Evolutionary conservation across 1,284 basidiomycete species (phyloP), one percentile per base, ranked within the genome.

Genomic region (Caloboletus inedulis): DNA sequence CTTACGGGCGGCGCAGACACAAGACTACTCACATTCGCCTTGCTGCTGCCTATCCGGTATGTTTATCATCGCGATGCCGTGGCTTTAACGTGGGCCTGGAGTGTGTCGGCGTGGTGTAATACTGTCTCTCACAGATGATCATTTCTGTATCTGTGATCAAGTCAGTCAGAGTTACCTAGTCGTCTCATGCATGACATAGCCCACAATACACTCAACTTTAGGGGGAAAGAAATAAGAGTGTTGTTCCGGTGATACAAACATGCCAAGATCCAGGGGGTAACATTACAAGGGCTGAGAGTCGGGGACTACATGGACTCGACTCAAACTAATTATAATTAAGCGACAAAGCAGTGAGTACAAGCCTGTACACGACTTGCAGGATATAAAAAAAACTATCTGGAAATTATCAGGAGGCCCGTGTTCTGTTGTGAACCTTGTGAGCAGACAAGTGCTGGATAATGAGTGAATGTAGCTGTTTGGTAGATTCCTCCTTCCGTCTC

Each of bases 401-500:
- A 41, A 6, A 21, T 29, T 19, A 44, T 43, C 27, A 29, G 5
- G 46, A 37, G 9, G n/a, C 25, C 5, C 12, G 34, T 31, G 18
- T 30, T 42, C 19, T 53, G 9, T 14, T 35, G 1, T 31, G 30
- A 36, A 47, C 29, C 35, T 41, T 51, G 31, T 43, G 46, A 6
- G 53, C 30, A 18, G 60, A 43, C 52, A 62, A 30, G 30, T 56
- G 48, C 30, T 45, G 45, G 30, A 62, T 65, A 2, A 65, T 59
- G 4, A 62, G 47, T 8, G 61, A 49, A 5, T 59, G 63, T 7
- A 62, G 52, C n/a, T 46, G 53, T 44, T 23, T 56, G 5, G 53
- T 63, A 10, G 63, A 63, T 25, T 63, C 59, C 13, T 63, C 61
- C 49, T 52, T 40, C 35, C 25, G 40, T 43, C 59, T 46, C 7